These are phyloP conservation scores for Diplodia intermedia DNA, from an alignment of 2,329 filamentous ascomycete species.

Conservation along the genomic window DNA sequence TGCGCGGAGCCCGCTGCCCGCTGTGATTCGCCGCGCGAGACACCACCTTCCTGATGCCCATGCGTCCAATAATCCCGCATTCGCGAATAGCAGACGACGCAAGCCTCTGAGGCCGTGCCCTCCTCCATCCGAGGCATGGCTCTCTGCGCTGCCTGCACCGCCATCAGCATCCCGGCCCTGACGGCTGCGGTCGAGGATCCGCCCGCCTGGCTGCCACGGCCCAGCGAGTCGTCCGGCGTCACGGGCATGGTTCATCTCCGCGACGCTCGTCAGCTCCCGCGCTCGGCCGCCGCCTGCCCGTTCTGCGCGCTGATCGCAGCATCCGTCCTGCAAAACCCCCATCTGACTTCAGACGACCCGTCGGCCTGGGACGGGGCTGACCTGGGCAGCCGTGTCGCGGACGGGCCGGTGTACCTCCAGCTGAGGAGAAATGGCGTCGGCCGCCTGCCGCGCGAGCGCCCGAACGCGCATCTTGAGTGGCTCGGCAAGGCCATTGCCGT, in stretches of 20 bases:
- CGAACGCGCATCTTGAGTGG: conserved; percentile 9
- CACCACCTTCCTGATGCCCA: conserved; percentile 22
- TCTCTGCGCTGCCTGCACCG: conserved; percentile 37
- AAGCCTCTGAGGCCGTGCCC: conserved; percentile 26
- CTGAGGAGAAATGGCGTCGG: conserved; percentile 37
- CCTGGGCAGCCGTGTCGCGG: conserved; percentile 33
- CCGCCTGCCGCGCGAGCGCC: conserved; percentile 31
- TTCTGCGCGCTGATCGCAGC: conserved; percentile 36
- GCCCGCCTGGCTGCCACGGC: conserved; percentile 37
- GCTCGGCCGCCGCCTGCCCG: conserved; percentile 33
- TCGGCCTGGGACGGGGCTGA: conserved; percentile 33
- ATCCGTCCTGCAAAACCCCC: conserved; percentile 36
- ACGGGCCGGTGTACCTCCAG: conserved; percentile 37
- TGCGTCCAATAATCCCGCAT: conserved; percentile 23
- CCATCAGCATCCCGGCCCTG: conserved; percentile 32
- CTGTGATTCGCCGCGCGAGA: conserved; percentile 16
- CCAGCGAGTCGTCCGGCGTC: conserved; percentile 35
- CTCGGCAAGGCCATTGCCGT: conserved; percentile 36
- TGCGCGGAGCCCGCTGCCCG: neutral
- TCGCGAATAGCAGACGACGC: conserved; percentile 20
- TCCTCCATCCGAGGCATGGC: conserved; percentile 33
- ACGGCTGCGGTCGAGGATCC: conserved; percentile 34
- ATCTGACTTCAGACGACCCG: conserved; percentile 19
- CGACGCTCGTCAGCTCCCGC: conserved; percentile 34
- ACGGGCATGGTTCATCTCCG: conserved; percentile 36